These are phyloP conservation scores for Aspergillus sp. DNA, from an alignment of 2,329 filamentous ascomycete genomes.

Conservation along the genomic window DNA sequence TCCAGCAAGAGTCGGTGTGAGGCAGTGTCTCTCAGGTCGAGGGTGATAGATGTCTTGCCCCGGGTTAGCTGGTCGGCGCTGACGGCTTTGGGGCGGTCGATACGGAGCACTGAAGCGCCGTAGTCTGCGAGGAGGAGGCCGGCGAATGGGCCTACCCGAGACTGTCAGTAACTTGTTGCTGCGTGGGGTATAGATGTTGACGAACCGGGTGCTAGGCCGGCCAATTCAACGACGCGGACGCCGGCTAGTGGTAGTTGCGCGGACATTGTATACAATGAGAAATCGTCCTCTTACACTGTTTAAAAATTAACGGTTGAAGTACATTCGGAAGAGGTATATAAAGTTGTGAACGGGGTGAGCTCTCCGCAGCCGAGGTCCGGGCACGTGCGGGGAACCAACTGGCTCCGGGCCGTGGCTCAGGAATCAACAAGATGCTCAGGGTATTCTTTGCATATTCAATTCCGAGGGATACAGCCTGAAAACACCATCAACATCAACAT, in stretches of 20 bases:
- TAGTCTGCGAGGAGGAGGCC: constrained; percentile 87
- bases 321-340: background rate
- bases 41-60: constrained; percentile 74
- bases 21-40: constrained; percentile 70
- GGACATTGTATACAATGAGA: constrained; percentile 16
- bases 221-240: constrained; percentile 65
- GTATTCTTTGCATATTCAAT: background rate
- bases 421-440: background rate
- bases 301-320: background rate
- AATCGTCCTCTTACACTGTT: background rate
- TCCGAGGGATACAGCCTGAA: too few species aligned
- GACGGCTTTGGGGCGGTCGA: constrained; percentile 64
- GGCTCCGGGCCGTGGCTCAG: background rate
- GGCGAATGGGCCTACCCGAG: constrained; percentile 72
- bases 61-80: constrained; percentile 74
- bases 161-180: background rate
- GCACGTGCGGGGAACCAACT: constrained; percentile 20
- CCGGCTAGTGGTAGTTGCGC: constrained; percentile 58
- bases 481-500: too few species aligned
- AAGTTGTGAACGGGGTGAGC: background rate
- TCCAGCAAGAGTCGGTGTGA: constrained; percentile 67
- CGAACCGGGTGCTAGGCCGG: constrained; percentile 64
- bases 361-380: constrained; percentile 26
- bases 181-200: background rate
- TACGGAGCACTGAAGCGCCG: constrained; percentile 80